Base-by-base conservation (phyloP, 148 eudicot genomes). In the Camellia lanceoleosa region DNA sequence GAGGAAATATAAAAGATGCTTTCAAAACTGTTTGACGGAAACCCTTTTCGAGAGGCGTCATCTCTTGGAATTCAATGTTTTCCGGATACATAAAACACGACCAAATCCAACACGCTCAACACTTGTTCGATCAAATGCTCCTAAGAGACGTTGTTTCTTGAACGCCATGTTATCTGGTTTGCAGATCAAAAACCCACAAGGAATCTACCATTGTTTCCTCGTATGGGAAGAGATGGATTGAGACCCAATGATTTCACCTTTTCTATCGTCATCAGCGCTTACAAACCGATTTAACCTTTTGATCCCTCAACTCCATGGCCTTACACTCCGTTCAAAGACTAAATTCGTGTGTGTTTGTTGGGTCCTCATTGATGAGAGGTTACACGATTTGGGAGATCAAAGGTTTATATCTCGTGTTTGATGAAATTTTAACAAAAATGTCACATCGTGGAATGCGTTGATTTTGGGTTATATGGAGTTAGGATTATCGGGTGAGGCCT, bases 281-380 rank as follows among this genome's bases (percentile, higher is more conserved):
- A 47, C 82, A 73, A 80, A 79, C 68, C n/a, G 19, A 30, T 88
- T 80, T 72, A 72, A 75, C 56, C 55, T 73, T 68, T 72, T 91
- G 86, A 80, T 92, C 79, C 95, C 94, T 9, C 98, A 93, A 87
- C 78, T 93, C 59, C 98, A 93, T 74, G 88, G 88, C 38, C 85
- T 87, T 5, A 80, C 79, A 59, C 46, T 88, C n/a, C n/a, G n/a
- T n/a, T n/a, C n/a, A n/a, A n/a, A n/a, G n/a, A 19, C 72, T 84
- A 16, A 62, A 61, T 84, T 85, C 88, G 5, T 78, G n/a, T n/a
- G 76, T 65, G 43, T 86, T 84, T 89, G 89, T 90, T 15, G 93
- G 91, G 56, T 89, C 97, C 30, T 88, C 97, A 42, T 84, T 92
- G 80, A 88, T 89, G 86, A 82, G 87, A 77, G 91, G 89, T 5